A percentile compares a stretch with the other conserved stretches of the same genome.
These are phyloP conservation scores for Microbotryum silenes-acaulis DNA, from an alignment of 1,284 basidiomycete genomes.

Conservation along the genomic window DNA sequence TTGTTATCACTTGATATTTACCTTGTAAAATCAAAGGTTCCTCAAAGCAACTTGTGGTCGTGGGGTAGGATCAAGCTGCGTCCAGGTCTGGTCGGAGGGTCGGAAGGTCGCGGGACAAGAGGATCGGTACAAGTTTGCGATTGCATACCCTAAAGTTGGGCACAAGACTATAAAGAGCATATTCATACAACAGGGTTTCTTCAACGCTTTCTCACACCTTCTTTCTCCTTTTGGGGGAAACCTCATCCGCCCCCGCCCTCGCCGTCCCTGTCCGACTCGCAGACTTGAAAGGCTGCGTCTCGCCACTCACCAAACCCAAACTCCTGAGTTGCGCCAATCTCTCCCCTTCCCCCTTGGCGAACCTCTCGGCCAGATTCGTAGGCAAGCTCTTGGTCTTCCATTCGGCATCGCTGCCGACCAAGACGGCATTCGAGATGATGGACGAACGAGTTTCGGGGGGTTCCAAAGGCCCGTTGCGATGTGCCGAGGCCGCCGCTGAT, in stretches of 20 bases:
- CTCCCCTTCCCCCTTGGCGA: neutral
- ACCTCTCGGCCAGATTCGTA: slow-evolving; percentile 1
- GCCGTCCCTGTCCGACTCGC: neutral
- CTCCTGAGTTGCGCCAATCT: neutral
- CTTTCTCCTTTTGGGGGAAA: neutral
- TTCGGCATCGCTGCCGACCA: slow-evolving; percentile 18
- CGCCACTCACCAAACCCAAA: neutral
- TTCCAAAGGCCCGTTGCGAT: neutral
- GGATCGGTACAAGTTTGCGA: too few relatives aligned
- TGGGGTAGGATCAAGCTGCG: too few relatives aligned
- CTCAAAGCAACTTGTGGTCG: too few relatives aligned
- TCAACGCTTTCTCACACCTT: neutral
- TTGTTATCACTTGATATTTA: too few relatives aligned
- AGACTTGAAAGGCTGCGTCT: neutral
- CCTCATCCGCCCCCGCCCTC: neutral
- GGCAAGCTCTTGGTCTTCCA: neutral
- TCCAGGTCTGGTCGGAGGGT: too few relatives aligned
- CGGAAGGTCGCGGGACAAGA: too few relatives aligned
- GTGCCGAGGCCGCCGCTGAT: neutral
- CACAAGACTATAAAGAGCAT: too few relatives aligned
- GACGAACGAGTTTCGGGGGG: slow-evolving; percentile 19
- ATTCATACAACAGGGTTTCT: too few relatives aligned
- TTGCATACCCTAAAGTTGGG: too few relatives aligned
- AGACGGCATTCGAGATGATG: slow-evolving; percentile 16
- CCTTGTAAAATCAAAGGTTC: too few relatives aligned